Percentiles rank a stretch among this genome's conserved stretches.
Evolutionary conservation across 805 yeast species (phyloP).

Genomic region (Lipomyces sp.): DNA sequence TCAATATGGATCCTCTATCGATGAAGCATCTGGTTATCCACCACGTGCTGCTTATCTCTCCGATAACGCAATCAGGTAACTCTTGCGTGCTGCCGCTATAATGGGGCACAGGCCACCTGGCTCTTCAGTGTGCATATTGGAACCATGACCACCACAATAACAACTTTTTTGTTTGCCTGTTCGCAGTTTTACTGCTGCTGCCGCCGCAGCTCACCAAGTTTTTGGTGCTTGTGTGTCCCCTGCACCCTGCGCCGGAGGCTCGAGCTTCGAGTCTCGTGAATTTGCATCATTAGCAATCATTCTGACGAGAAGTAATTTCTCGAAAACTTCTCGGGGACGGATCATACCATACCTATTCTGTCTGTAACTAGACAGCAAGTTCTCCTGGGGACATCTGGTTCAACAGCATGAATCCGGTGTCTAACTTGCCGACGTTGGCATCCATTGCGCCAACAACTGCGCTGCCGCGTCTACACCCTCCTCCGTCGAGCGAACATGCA

Average conservation of each 20-base stretch:
- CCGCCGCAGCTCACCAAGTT: no score
- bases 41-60: not conserved
- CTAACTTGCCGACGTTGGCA: not conserved
- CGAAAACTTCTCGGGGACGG: not conserved
- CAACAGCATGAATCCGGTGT: slow-evolving; percentile 2
- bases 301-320: not conserved
- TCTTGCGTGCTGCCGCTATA: not conserved
- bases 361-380: not conserved
- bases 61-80: not conserved
- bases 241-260: no score
- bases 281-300: not conserved
- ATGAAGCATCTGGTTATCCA: not conserved
- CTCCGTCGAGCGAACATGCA: not conserved
- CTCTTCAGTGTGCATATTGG: no score
- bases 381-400: not conserved
- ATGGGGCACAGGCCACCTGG: not conserved
- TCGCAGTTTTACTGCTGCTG: no score
- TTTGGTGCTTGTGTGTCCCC: no score
- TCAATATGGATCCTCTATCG: not conserved
- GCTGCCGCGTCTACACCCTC: not conserved
- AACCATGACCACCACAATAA: no score
- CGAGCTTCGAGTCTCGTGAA: not conserved
- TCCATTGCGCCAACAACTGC: not conserved
- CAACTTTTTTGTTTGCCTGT: no score
- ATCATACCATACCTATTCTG: not conserved